Evolutionary conservation across 2,329 filamentous ascomycete genomes (phyloP), one percentile per base, ranked within the genome.

Genomic region (Trichoderma sp.): DNA sequence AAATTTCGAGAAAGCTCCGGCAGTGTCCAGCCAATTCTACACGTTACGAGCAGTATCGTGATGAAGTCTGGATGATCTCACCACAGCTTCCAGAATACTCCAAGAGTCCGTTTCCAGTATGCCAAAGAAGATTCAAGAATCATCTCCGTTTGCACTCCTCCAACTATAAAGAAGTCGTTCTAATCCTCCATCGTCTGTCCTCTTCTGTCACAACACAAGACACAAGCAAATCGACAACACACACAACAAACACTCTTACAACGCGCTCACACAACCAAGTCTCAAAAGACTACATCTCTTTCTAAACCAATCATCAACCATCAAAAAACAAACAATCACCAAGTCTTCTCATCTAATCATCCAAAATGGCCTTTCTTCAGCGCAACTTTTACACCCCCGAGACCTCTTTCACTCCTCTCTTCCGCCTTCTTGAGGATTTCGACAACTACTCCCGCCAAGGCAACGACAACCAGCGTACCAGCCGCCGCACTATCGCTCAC

Each of bases 371-470:
- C 78, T 82, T 89, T 83, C 89, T 89, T 83, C 84, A 86, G 77
- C 85, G 86, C 79, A 83, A 83, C 79, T 83, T 85, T 79, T 84
- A 86, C 83, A 80, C 83, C 77, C 85, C 87, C 81, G 83, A 86
- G 80, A 81, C 85, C 78, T 86, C 85, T 82, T 88, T 89, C 82
- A 85, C 84, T 31, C 87, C 88, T 69, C 87, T 91, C 81, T 90
- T 91, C 86, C 88, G 88, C 75, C 85, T 91, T 75, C 86, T 91
- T 71, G 88, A 90, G 78, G 88, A 90, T 82, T 89, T 88, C 78
- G 88, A 90, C 80, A 85, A 84, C 79, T 89, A 89, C 83, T 83
- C 83, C 64, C 83, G 82, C 64, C 82, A 85, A 66, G 69, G 66
- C 69, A 66, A 77, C 50, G 68, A 41, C n/a, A 35, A 1, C n/a